phyloP scores from a whole-genome alignment of 2,329 filamentous ascomycete species.

The Lasiodiplodia hormozganensis region DNA sequence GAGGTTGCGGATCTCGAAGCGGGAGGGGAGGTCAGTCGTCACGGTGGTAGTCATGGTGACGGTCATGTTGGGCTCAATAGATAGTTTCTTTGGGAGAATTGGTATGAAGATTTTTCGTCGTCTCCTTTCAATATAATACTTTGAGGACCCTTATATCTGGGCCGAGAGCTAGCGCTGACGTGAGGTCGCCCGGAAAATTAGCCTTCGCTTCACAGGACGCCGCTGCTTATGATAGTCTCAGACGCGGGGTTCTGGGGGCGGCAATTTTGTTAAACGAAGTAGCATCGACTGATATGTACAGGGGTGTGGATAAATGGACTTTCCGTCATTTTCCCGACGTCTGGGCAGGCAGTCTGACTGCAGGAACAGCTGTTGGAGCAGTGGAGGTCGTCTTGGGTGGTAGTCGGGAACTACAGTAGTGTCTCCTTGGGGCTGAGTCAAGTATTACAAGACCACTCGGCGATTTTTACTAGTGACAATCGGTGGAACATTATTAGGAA shows the following conservation, averaged over 20 bases:
- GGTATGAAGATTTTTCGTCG: neutral
- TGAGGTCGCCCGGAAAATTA: neutral
- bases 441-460: too few relatives aligned
- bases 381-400: neutral
- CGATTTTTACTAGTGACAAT: too few relatives aligned
- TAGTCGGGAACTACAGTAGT: neutral
- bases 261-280: neutral
- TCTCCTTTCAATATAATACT: neutral
- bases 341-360: neutral
- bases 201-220: neutral
- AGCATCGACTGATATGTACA: neutral
- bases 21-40: slow-evolving; percentile 33
- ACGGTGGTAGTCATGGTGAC: neutral
- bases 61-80: neutral
- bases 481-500: too few relatives aligned
- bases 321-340: neutral
- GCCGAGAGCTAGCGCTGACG: slow-evolving; percentile 15
- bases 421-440: too few relatives aligned
- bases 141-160: neutral
- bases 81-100: neutral
- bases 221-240: neutral
- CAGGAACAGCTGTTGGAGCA: neutral
- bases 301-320: neutral
- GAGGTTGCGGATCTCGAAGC: slow-evolving; percentile 43
- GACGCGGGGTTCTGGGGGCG: neutral